Percentiles rank a stretch among this genome's conserved stretches.
These are phyloP conservation scores for Castanospermum australe DNA, from an alignment of 306 rosid genomes.

Conservation along the genomic window DNA sequence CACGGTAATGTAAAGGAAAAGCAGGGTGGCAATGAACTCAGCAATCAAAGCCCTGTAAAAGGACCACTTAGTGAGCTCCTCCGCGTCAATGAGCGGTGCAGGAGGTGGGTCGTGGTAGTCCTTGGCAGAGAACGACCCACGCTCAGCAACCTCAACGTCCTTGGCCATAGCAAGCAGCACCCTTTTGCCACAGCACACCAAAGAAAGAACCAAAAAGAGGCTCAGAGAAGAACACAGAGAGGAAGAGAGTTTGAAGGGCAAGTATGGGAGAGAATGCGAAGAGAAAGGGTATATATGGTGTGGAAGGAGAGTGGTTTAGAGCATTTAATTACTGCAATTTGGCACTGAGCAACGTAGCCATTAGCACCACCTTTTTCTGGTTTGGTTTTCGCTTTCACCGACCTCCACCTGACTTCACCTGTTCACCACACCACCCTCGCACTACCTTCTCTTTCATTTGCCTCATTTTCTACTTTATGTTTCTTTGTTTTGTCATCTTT, in stretches of 20 bases:
- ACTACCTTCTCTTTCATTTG: not conserved
- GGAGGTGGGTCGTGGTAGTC: constrained; percentile 38
- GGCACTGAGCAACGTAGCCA: not conserved
- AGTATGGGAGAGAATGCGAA: too few species aligned
- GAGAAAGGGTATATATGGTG: constrained; percentile 23
- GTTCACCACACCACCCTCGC: constrained; percentile 13
- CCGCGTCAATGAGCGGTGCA: constrained; percentile 18
- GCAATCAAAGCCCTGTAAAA: constrained; percentile 76
- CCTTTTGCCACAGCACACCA: not conserved
- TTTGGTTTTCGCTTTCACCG: not conserved
- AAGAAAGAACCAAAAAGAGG: not conserved
- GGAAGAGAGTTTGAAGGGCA: too few species aligned
- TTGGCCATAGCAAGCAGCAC: constrained; percentile 14
- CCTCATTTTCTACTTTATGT: not conserved
- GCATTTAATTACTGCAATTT: not conserved
- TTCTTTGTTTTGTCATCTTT: constrained; percentile 1
- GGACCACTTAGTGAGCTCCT: constrained; percentile 56
- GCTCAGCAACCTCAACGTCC: constrained; percentile 18
- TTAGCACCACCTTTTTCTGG: not conserved
- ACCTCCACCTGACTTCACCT: not conserved
- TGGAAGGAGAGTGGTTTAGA: not conserved
- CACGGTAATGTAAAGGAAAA: constrained; percentile 68
- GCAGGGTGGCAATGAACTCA: constrained; percentile 73
- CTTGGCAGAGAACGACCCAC: constrained; percentile 11
- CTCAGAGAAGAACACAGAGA: too few species aligned